These are phyloP conservation scores for Colletotrichum higginsianum DNA, from an alignment of 2,329 filamentous ascomycete species.

Conservation along the genomic window DNA sequence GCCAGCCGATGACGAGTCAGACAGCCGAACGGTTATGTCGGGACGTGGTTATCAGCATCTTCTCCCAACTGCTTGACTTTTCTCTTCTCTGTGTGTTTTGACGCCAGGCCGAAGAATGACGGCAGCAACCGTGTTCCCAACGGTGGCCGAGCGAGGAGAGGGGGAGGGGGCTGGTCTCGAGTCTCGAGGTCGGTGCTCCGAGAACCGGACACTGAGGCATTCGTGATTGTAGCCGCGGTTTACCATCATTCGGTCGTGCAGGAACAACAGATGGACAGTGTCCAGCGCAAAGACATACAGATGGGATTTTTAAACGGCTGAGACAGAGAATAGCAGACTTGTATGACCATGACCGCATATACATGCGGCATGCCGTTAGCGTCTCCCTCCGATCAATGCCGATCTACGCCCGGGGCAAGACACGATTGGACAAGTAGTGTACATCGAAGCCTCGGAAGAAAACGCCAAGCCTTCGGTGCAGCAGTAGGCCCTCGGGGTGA, in stretches of 20 bases:
- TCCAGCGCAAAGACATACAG: not conserved
- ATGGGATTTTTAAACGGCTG: not conserved
- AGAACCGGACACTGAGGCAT: not conserved
- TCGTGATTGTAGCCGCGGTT: not conserved
- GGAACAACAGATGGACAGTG: not conserved
- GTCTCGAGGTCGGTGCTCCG: not conserved
- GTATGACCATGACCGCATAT: not conserved
- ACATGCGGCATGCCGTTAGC: not conserved
- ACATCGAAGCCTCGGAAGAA: conserved; percentile 17
- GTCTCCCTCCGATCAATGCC: not conserved
- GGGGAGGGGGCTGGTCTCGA: not conserved
- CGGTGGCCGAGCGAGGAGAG: conserved; percentile 1
- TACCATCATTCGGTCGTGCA: not conserved
- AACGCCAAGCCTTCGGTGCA: conserved; percentile 33
- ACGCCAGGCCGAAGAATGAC: not conserved
- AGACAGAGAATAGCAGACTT: not conserved
- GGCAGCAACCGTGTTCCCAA: conserved; percentile 17
- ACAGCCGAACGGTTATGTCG: conserved; percentile 8
- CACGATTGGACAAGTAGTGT: not conserved
- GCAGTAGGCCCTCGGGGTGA: not conserved
- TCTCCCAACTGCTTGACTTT: not conserved
- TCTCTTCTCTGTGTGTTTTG: too few relatives aligned
- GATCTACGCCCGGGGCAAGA: not conserved
- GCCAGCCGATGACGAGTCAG: not conserved
- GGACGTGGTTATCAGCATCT: conserved; percentile 2